Percentiles rank a stretch among this genome's conserved stretches.
These are phyloP conservation scores for Immersiporthe knoxdaviesiana DNA, from an alignment of 2,329 filamentous ascomycete species.

Conservation along the genomic window DNA sequence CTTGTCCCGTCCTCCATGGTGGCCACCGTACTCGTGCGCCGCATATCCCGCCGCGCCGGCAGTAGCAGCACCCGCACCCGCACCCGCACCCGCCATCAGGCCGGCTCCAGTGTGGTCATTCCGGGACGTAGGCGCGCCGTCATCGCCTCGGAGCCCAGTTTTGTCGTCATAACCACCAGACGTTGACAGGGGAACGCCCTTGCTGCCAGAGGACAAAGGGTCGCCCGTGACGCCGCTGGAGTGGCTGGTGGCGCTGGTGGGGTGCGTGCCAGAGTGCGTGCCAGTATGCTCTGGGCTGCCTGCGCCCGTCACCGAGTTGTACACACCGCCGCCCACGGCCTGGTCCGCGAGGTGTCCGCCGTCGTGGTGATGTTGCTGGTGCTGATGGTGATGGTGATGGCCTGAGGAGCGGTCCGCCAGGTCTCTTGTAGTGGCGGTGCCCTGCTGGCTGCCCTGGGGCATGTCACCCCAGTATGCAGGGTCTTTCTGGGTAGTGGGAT, in stretches of 20 bases:
- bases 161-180: conserved; percentile 20
- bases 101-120: conserved; percentile 23
- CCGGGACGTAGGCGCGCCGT: conserved; percentile 26
- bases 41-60: conserved; percentile 28
- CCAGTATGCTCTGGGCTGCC: conserved; percentile 19
- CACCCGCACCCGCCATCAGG: conserved; percentile 8
- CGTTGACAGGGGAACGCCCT: conserved; percentile 4
- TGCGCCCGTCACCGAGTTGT: conserved; percentile 18
- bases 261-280: neutral
- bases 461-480: conserved; percentile 28
- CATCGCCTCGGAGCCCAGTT: conserved; percentile 18
- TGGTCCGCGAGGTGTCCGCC: conserved; percentile 1
- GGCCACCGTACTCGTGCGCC: conserved; percentile 24
- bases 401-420: conserved; percentile 15
- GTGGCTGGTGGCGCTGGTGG: conserved; percentile 3
- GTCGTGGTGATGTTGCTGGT: neutral
- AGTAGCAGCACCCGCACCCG: conserved; percentile 4
- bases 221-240: conserved; percentile 18
- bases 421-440: neutral
- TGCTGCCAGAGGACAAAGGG: conserved; percentile 18
- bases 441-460: conserved; percentile 11
- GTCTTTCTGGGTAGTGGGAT: neutral
- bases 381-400: conserved; percentile 2
- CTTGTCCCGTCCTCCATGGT: conserved; percentile 16
- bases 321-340: conserved; percentile 12